Evolutionary conservation across 768 basidiomycete species (phyloP).

Genomic region (Royoungia palumana): DNA sequence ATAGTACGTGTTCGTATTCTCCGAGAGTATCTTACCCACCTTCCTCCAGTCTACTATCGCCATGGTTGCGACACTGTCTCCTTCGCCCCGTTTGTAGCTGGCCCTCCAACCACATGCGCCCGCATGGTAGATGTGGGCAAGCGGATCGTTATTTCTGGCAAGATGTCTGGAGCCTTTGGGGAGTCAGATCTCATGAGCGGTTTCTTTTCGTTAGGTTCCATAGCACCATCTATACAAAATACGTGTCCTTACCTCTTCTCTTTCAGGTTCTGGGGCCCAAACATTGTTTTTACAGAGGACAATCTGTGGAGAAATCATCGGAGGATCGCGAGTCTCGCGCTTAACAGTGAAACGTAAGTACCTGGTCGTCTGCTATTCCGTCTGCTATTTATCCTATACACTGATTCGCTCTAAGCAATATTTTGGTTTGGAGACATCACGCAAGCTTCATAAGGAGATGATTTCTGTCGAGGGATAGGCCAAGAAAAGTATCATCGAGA

Average conservation of each 20-base stretch:
- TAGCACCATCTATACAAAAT: background rate
- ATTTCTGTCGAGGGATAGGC: slow-evolving; percentile 15
- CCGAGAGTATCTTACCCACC: background rate
- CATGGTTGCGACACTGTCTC: slow-evolving; percentile 21
- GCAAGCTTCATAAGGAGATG: slow-evolving; percentile 21
- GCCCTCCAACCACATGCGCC: slow-evolving; percentile 18
- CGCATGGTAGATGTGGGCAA: slow-evolving; percentile 20
- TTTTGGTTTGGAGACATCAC: slow-evolving; percentile 19
- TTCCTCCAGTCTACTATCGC: slow-evolving; percentile 15
- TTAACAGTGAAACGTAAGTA: slow-evolving; percentile 24
- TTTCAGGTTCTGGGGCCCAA: slow-evolving; percentile 19
- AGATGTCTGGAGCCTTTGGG: slow-evolving; percentile 18
- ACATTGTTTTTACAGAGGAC: slow-evolving; percentile 9
- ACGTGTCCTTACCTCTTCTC: background rate
- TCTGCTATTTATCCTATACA: no score
- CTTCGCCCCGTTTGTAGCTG: slow-evolving; percentile 19
- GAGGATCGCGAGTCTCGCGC: slow-evolving; percentile 19
- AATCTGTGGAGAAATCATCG: slow-evolving; percentile 22
- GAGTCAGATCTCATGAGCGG: slow-evolving; percentile 11
- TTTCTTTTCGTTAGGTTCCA: slow-evolving; percentile 17
- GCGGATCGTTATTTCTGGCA: slow-evolving; percentile 18
- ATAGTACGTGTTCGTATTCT: slow-evolving; percentile 1
- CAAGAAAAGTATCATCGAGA: slow-evolving; percentile 14
- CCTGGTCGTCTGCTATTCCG: background rate
- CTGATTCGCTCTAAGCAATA: slow-evolving; percentile 13